Base-by-base conservation (phyloP, 1,284 basidiomycete genomes). In the Apiotrichum laibachii region DNA sequence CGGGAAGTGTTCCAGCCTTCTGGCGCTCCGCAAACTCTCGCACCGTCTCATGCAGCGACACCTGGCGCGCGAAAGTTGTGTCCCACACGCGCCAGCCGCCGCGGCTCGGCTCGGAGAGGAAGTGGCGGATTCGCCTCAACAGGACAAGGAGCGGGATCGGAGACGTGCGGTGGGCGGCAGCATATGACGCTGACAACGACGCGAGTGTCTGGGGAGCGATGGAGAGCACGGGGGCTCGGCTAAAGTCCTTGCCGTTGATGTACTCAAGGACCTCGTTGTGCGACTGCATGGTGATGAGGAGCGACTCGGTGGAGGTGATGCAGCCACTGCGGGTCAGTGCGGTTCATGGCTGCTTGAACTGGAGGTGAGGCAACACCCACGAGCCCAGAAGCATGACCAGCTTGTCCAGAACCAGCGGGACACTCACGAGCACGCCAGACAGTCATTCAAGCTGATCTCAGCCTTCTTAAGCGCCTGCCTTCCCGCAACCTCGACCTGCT, bases 241-340 rank as follows among this genome's bases (percentile, higher is more conserved):
- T 77, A 66, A 80, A 75, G n/a, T 63, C 53, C 11, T 57, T 57
- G 45, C 82, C 77, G 21, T 52, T 37, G 26, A 96, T 82, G 67
- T 90, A 88, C 53, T 83, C 83, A 46, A 93, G 83, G 2, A 99
- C 90, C 77, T 99, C 93, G 26, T 86, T 85, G 72, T 97, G 93
- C 16, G 91, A 95, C 78, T 99, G 96, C 61, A 96, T 85, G n/a
- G 92, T 93, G 73, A 99, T 96, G 59, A 99, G 84, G 40, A 99
- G 88, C 15, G 91, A 95, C 81, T 99, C 95, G 39, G 95, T 95
- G 50, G 93, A 96, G 2, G 95, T 99, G 70, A 99, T 98, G 72
- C 95, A 99, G 1, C 95, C 95, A 63, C 93, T 96, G 67, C 26
- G 53, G 57, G 45, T 50, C 26, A 57, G 60, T 48, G 59, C 50